phyloP scores from a whole-genome alignment of 2,329 filamentous ascomycete species.

The Periconia digitata region DNA sequence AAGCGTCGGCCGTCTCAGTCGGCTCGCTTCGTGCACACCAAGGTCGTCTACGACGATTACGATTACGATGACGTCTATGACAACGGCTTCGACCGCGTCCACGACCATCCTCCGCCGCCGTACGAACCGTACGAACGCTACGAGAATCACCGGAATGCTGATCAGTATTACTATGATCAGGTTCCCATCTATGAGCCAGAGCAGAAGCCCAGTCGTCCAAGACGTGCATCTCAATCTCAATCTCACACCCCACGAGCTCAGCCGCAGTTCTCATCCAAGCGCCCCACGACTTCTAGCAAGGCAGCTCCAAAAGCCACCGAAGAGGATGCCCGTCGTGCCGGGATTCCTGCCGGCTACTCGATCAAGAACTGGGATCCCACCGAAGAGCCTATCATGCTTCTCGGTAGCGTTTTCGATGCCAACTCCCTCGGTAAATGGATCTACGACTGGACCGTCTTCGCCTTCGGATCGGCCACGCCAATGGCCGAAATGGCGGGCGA shows the following conservation, averaged over 20 bases:
- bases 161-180: conserved; percentile 54
- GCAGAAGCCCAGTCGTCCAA: conserved; percentile 51
- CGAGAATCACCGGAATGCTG: conserved; percentile 59
- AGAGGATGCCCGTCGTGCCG: conserved; percentile 63
- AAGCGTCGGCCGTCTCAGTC: conserved; percentile 55
- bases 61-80: conserved; percentile 50
- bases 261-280: conserved; percentile 45
- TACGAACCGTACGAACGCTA: conserved; percentile 48
- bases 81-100: conserved; percentile 45
- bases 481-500: conserved; percentile 92
- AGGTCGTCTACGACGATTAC: conserved; percentile 57
- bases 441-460: conserved; percentile 98
- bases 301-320: conserved; percentile 57
- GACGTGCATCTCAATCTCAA: conserved; percentile 51
- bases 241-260: conserved; percentile 54
- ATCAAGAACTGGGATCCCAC: conserved; percentile 98
- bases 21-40: conserved; percentile 58
- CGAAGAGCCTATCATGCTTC: conserved; percentile 88
- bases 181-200: conserved; percentile 50
- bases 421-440: conserved; percentile 99
- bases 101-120: conserved; percentile 49
- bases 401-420: conserved; percentile 95
- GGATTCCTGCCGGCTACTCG: conserved; percentile 87
- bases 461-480: conserved; percentile 76
- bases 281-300: conserved; percentile 36